These are phyloP conservation scores for Linaria vulgaris DNA, from an alignment of 257 asterid species.

Conservation along the genomic window DNA sequence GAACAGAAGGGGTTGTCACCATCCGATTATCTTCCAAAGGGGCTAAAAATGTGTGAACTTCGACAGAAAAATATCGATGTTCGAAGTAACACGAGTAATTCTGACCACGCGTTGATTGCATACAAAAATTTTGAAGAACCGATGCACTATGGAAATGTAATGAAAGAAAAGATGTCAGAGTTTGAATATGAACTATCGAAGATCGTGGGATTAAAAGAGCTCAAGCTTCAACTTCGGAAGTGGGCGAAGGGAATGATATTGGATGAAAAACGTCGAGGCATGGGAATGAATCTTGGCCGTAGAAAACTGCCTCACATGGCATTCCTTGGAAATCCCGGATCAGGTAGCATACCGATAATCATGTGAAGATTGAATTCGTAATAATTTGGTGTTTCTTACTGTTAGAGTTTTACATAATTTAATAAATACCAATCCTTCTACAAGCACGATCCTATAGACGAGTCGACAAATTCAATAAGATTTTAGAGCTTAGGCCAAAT, in stretches of 20 bases:
- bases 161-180: constrained; percentile 61
- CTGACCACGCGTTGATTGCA: constrained; percentile 8
- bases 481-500: too few species aligned
- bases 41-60: constrained; percentile 45
- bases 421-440: too few species aligned
- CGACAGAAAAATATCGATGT: constrained; percentile 29
- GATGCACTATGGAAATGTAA: constrained; percentile 39
- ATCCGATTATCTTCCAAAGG: constrained; percentile 53
- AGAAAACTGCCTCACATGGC: constrained; percentile 94
- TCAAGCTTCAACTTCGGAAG: constrained; percentile 65
- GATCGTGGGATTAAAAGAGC: constrained; percentile 70
- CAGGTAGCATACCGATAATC: constrained; percentile 41
- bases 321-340: constrained; percentile 89
- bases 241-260: too few species aligned
- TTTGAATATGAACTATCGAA: constrained; percentile 62
- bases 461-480: too few species aligned
- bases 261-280: constrained; percentile 81
- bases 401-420: too few species aligned
- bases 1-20: constrained; percentile 80
- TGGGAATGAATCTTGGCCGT: constrained; percentile 75
- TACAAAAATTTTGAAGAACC: constrained; percentile 47
- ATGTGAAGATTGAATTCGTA: too few species aligned
- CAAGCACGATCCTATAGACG: too few species aligned
- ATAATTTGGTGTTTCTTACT: too few species aligned
- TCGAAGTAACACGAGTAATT: constrained; percentile 7